A percentile compares a stretch with the other conserved stretches of the same genome.
These are phyloP conservation scores for Amanita rubescens DNA, from an alignment of 768 basidiomycete species.

Conservation along the genomic window DNA sequence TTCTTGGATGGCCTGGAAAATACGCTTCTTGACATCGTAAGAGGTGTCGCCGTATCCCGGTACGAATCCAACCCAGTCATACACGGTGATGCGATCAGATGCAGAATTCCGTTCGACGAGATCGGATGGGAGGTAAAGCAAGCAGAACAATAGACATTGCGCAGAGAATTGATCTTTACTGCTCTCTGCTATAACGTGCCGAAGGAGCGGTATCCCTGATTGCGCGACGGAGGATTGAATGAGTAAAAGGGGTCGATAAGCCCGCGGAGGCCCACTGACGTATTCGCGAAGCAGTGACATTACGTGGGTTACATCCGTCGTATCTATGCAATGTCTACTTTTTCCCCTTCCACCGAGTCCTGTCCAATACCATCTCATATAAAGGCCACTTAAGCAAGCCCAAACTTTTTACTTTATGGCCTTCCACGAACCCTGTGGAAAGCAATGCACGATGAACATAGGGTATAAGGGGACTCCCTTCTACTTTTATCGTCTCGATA, in stretches of 20 bases:
- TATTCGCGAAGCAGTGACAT: constrained; percentile 4
- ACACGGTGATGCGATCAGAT: constrained; percentile 27
- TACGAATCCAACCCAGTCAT: constrained; percentile 44
- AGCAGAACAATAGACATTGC: constrained; percentile 43
- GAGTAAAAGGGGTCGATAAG: constrained; percentile 37
- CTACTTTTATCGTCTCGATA: constrained; percentile 38
- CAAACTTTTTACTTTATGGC: constrained; percentile 34
- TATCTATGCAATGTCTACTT: constrained; percentile 1
- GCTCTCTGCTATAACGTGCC: constrained; percentile 30
- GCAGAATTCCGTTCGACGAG: constrained; percentile 20
- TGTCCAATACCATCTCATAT: constrained; percentile 34
- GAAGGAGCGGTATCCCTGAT: constrained; percentile 49
- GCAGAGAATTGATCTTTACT: constrained; percentile 15
- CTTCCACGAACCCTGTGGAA: constrained; percentile 42
- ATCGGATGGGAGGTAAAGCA: constrained; percentile 47
- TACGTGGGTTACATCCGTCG: neutral
- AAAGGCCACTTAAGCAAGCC: constrained; percentile 51
- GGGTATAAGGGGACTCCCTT: constrained; percentile 41
- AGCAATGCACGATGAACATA: constrained; percentile 42
- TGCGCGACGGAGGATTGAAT: constrained; percentile 56
- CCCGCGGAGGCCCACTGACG: neutral
- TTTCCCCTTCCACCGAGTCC: constrained; percentile 36
- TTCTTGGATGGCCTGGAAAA: constrained; percentile 36
- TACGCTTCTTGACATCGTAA: constrained; percentile 24
- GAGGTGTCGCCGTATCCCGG: constrained; percentile 43